phyloP scores from a whole-genome alignment of 805 yeast genomes.

The Ogataea siamensis region DNA sequence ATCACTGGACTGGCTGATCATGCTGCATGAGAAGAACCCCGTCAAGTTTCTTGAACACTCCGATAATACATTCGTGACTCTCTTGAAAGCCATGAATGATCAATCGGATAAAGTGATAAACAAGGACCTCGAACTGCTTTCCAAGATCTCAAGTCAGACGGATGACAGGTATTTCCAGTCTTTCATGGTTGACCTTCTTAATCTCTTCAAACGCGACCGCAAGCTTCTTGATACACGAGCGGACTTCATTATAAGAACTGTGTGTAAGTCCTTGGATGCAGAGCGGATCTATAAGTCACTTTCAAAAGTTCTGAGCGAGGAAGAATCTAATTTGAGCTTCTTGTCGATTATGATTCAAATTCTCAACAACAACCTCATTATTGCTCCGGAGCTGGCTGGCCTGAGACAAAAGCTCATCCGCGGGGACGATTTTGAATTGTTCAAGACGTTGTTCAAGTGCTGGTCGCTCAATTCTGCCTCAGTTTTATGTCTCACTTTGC shows the following conservation, averaged over 20 bases:
- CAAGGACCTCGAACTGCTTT: constrained; percentile 66
- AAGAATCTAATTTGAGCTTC: constrained; percentile 63
- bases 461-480: constrained; percentile 95
- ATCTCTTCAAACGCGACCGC: constrained; percentile 67
- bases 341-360: constrained; percentile 82
- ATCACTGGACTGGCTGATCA: constrained; percentile 84
- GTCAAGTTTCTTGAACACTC: constrained; percentile 51
- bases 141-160: constrained; percentile 68
- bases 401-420: constrained; percentile 62
- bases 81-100: constrained; percentile 66
- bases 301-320: constrained; percentile 64
- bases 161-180: constrained; percentile 73
- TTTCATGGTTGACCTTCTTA: constrained; percentile 69
- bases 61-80: constrained; percentile 69
- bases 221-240: constrained; percentile 68
- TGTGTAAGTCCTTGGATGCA: constrained; percentile 77
- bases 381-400: constrained; percentile 74
- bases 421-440: constrained; percentile 40
- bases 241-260: constrained; percentile 77
- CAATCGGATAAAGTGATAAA: constrained; percentile 77
- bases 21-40: constrained; percentile 72
- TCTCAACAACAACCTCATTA: constrained; percentile 77
- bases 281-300: constrained; percentile 80
- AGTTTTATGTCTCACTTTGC: constrained; percentile 75
- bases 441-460: constrained; percentile 73